phyloP scores from a whole-genome alignment of 2,329 filamentous ascomycete species.

The Fusarium chuoi region DNA sequence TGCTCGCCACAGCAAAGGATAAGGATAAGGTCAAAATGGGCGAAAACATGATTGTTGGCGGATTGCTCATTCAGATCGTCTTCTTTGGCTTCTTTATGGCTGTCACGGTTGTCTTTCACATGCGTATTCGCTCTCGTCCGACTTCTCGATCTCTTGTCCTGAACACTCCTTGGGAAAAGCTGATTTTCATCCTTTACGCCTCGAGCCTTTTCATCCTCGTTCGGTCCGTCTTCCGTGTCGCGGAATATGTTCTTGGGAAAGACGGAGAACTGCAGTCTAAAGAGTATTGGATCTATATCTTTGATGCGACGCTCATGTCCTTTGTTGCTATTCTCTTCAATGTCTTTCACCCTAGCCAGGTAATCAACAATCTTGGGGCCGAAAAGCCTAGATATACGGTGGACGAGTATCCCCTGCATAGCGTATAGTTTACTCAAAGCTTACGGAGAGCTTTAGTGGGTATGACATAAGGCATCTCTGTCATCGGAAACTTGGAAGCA shows the following conservation, averaged over 20 bases:
- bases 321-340: conserved; percentile 40
- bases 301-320: conserved; percentile 51
- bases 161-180: conserved; percentile 46
- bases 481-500: too few relatives aligned
- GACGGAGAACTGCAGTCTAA: conserved; percentile 47
- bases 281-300: conserved; percentile 51
- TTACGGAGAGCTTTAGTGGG: too few relatives aligned
- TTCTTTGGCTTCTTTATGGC: conserved; percentile 65
- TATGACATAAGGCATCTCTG: neutral
- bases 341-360: conserved; percentile 37
- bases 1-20: conserved; percentile 37
- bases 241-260: conserved; percentile 53
- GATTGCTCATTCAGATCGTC: conserved; percentile 63
- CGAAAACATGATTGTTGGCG: conserved; percentile 61
- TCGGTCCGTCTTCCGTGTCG: conserved; percentile 53
- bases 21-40: conserved; percentile 46
- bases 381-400: conserved; percentile 12
- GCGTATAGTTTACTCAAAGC: neutral
- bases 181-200: conserved; percentile 39
- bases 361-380: conserved; percentile 13
- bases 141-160: conserved; percentile 25
- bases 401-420: neutral
- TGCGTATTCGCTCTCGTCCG: conserved; percentile 30
- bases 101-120: conserved; percentile 58
- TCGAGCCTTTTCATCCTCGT: conserved; percentile 51